Evolutionary conservation across 2,329 filamentous ascomycete genomes (phyloP).

Genomic region (Ophiostoma montium): DNA sequence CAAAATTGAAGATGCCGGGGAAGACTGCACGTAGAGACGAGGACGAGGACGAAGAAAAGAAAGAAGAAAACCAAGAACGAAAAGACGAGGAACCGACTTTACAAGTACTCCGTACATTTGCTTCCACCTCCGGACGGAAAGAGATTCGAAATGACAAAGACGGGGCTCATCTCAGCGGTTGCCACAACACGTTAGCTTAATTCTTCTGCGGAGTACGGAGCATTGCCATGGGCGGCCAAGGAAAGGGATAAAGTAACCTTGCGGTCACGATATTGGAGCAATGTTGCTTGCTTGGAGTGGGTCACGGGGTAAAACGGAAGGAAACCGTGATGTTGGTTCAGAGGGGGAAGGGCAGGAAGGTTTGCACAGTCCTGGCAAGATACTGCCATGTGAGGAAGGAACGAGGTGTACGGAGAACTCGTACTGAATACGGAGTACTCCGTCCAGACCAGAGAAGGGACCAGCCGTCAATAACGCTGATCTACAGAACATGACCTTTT

Average conservation of each 20-base stretch:
- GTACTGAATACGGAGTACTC: too few species aligned
- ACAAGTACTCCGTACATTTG: not conserved
- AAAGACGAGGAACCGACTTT: not conserved
- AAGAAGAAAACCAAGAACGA: not conserved
- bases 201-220: too few species aligned
- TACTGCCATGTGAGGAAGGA: too few species aligned
- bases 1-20: not conserved
- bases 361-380: too few species aligned
- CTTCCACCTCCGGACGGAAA: not conserved
- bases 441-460: too few species aligned
- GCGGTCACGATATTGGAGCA: too few species aligned
- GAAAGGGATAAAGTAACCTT: not conserved
- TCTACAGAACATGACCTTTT: too few species aligned
- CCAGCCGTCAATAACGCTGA: too few species aligned
- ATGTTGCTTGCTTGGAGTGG: not conserved
- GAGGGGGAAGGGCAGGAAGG: too few species aligned
- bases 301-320: not conserved
- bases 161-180: not conserved
- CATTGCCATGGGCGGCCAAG: not conserved
- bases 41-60: not conserved
- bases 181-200: not conserved
- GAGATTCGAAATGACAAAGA: not conserved
- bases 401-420: too few species aligned
- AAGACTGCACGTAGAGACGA: not conserved
- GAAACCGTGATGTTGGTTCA: too few species aligned